Evolutionary conservation across 1,284 basidiomycete species (phyloP).

Genomic region (Moesziomyces globuligerus): DNA sequence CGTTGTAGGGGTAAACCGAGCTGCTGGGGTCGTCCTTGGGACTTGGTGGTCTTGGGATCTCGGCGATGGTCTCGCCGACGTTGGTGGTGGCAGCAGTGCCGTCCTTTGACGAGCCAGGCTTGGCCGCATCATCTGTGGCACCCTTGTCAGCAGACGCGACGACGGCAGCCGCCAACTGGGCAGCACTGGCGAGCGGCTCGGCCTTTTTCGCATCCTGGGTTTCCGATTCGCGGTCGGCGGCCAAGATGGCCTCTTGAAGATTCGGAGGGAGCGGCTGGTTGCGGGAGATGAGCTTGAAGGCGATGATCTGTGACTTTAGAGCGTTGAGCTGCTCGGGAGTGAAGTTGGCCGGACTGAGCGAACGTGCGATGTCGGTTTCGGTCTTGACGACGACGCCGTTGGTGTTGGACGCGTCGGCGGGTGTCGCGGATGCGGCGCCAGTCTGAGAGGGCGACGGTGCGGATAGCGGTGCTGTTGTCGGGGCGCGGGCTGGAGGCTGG

Average conservation of each 20-base stretch:
- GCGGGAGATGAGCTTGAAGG: slow-evolving; percentile 83
- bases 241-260: slow-evolving; percentile 78
- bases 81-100: slow-evolving; percentile 13
- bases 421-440: slow-evolving; percentile 20
- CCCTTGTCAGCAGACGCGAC: slow-evolving; percentile 69
- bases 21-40: slow-evolving; percentile 77
- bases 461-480: slow-evolving; percentile 18
- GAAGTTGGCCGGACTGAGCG: slow-evolving; percentile 68
- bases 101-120: slow-evolving; percentile 26
- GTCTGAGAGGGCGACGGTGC: slow-evolving; percentile 30
- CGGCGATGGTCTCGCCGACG: slow-evolving; percentile 54
- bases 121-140: slow-evolving; percentile 72
- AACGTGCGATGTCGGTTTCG: slow-evolving; percentile 34
- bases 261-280: slow-evolving; percentile 83
- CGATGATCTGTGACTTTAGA: slow-evolving; percentile 86
- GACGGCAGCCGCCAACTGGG: slow-evolving; percentile 80
- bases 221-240: slow-evolving; percentile 62
- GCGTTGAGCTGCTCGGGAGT: slow-evolving; percentile 82
- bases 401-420: slow-evolving; percentile 25
- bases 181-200: slow-evolving; percentile 72
- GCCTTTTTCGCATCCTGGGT: slow-evolving; percentile 70
- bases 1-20: slow-evolving; percentile 92
- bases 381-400: slow-evolving; percentile 42
- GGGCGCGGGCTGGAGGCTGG: slow-evolving; percentile 3
- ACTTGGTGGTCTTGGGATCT: slow-evolving; percentile 42